phyloP scores from a whole-genome alignment of 768 basidiomycete genomes.

The Termitomyces sp. region DNA sequence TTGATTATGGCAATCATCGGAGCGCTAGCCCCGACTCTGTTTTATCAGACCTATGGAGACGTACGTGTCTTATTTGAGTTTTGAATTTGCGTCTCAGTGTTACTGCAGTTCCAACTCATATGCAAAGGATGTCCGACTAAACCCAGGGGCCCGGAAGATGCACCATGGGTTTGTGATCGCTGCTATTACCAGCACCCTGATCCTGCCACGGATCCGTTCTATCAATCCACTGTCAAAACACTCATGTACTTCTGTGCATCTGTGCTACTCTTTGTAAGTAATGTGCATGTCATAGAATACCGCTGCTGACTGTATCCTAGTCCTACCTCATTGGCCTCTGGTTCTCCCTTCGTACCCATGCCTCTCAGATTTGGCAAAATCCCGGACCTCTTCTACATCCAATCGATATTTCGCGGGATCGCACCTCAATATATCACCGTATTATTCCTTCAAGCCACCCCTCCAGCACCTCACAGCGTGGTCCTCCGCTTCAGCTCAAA shows the following conservation, averaged over 20 bases:
- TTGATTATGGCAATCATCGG: conserved; percentile 99
- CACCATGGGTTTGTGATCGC: conserved; percentile 81
- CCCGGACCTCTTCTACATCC: conserved; percentile 77
- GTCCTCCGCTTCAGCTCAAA: conserved; percentile 36
- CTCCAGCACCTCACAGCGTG: conserved; percentile 16
- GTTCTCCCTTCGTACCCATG: conserved; percentile 98
- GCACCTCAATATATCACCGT: conserved; percentile 64
- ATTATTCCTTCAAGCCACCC: conserved; percentile 25
- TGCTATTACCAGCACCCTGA: conserved; percentile 96
- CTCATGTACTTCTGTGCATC: conserved; percentile 94
- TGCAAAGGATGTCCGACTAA: conserved; percentile 72
- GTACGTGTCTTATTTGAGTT: conserved; percentile 44
- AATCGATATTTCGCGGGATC: conserved; percentile 52
- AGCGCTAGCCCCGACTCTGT: conserved; percentile 88
- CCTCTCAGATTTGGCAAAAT: conserved; percentile 98
- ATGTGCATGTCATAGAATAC: not conserved
- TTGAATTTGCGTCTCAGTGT: not conserved
- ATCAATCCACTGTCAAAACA: conserved; percentile 91
- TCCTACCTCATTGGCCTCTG: conserved; percentile 96
- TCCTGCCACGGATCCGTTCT: conserved; percentile 92
- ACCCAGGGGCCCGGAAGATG: conserved; percentile 30
- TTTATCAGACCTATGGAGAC: conserved; percentile 97
- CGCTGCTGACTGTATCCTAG: conserved; percentile 30
- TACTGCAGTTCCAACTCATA: conserved; percentile 74
- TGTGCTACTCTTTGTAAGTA: conserved; percentile 83